A percentile compares a stretch with the other conserved stretches of the same genome.
Conservation (phyloP, 176 grass and related monocot genomes). For the Tuctoria greenei region DNA sequence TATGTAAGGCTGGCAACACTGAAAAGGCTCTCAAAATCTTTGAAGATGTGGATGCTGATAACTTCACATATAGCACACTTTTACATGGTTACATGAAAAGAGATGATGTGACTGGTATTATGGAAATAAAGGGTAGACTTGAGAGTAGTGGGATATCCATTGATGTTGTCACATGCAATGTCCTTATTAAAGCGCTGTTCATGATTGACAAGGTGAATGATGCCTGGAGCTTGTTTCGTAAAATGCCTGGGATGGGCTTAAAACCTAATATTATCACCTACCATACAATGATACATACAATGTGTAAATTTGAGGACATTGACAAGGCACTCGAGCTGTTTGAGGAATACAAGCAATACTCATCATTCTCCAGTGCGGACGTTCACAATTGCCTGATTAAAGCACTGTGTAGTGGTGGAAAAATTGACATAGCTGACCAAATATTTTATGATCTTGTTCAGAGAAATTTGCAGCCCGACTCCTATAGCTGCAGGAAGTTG, state of each 20-base stretch:
- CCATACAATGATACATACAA: constrained; percentile 57
- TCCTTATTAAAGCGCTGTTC: constrained; percentile 78
- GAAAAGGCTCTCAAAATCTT: constrained; percentile 61
- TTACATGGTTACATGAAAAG: constrained; percentile 72
- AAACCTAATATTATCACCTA: constrained; percentile 69
- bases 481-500: constrained; percentile 52
- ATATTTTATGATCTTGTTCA: constrained; percentile 65
- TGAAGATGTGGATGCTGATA: constrained; percentile 62
- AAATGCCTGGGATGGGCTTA: constrained; percentile 67
- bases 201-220: constrained; percentile 63
- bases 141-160: constrained; percentile 51
- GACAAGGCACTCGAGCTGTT: constrained; percentile 64
- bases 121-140: constrained; percentile 57
- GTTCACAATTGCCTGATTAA: constrained; percentile 52
- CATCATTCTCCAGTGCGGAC: constrained; percentile 40
- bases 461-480: constrained; percentile 45
- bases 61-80: constrained; percentile 80
- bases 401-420: constrained; percentile 58
- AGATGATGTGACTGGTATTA: constrained; percentile 43
- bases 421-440: constrained; percentile 45
- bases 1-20: constrained; percentile 68
- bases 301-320: constrained; percentile 62
- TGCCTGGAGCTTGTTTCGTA: constrained; percentile 69
- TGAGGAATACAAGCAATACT: constrained; percentile 51
- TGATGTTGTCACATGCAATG: constrained; percentile 77